Evolutionary conservation across 148 eudicot species (phyloP), one percentile per base, ranked within the genome.

Genomic region (Spergularia bocconei): DNA sequence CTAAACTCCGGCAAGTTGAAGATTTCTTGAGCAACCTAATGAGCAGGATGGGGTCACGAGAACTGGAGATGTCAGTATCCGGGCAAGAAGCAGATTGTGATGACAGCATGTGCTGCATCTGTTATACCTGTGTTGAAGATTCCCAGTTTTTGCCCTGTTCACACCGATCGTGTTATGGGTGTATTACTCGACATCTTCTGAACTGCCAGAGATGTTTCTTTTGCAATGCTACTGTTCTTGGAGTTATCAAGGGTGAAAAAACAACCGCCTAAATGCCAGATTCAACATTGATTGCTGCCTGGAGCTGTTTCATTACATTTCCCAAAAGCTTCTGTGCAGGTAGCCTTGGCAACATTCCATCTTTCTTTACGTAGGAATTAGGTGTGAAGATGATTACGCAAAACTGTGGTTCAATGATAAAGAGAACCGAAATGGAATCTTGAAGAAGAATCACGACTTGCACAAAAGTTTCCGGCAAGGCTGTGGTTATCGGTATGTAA

Each of bases 141-240:
- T 84, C 97, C 58, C 86, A 79, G 20, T 91, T 93, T 62, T n/a
- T 87, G 70, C 97, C 98, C 11, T 93, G 98, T 72, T 80, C 85
- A 29, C 98, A 93, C 71, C 71, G 75, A 13, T 93, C 98, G 19
- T 93, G 98, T 72, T 87, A 80, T 36, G 91, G 94, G 63, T 93
- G 98, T 88, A 91, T 93, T 74, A 83, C 93, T 2, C 85, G 98
- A 64, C 98, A 93, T 82, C 92, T 93, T 55, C 81, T 93, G 25
- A 93, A 93, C 74, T 87, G 97, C 73, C 85, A 88, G 69, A 89
- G 98, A 82, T 93, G 98, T 83, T 93, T 93, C 91, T 93, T 93
- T 69, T 93, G 98, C 88, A 93, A 93, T 63, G 87, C 94, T 13
- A 80, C 84, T 0, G 97, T 93, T 10, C 57, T 69, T 9, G 85